phyloP scores from a whole-genome alignment of 441 rosid species.

The Bocquillonia castaneifolia region DNA sequence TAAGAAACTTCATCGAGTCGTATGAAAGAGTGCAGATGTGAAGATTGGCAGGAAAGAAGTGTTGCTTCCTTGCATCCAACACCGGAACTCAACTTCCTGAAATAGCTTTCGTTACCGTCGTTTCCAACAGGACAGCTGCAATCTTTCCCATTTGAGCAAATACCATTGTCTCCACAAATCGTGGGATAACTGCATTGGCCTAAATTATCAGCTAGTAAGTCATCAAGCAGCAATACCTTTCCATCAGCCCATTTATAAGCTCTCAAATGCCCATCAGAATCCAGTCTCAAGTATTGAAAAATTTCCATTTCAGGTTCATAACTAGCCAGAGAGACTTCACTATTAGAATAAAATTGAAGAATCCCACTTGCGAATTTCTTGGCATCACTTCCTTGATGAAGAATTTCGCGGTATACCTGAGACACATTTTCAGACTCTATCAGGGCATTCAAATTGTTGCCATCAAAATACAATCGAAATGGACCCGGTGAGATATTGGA shows the following conservation, averaged over 20 bases:
- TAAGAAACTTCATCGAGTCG: constrained; percentile 16
- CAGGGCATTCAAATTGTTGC: background rate
- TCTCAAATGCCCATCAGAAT: constrained; percentile 24
- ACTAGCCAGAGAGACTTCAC: no score
- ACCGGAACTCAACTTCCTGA: constrained; percentile 1
- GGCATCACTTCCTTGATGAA: background rate
- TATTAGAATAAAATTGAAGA: background rate
- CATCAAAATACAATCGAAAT: background rate
- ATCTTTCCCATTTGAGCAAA: constrained; percentile 18
- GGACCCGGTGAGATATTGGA: constrained; percentile 14
- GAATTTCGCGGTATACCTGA: background rate
- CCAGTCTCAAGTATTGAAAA: constrained; percentile 18
- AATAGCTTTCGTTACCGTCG: background rate
- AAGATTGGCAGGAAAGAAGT: constrained; percentile 16
- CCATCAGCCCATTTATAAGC: background rate
- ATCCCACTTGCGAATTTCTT: background rate
- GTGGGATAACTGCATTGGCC: constrained; percentile 18
- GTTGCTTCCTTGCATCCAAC: background rate
- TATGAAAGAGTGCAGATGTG: background rate
- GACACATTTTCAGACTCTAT: constrained; percentile 6
- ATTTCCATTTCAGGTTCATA: background rate
- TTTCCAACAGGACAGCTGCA: constrained; percentile 19
- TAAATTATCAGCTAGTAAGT: constrained; percentile 2
- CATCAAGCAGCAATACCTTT: background rate
- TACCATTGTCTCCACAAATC: constrained; percentile 23